Conservation (phyloP, 1,139 yeast genomes). For the Hyphopichia wangnamkhiaoensis region DNA sequence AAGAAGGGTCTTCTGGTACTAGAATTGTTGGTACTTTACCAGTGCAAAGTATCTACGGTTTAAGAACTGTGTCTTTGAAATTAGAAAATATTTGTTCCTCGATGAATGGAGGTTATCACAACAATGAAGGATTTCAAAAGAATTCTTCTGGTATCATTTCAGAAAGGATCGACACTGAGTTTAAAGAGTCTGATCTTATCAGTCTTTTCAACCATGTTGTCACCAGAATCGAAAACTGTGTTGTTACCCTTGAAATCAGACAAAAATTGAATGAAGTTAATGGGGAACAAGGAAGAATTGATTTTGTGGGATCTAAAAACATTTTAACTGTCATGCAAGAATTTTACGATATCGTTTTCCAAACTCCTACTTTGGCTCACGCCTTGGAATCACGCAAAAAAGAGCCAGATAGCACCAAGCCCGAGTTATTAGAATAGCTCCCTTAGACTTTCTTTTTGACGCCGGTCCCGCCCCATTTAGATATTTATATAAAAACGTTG, state of each 20-base stretch:
- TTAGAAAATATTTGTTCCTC: constrained; percentile 51
- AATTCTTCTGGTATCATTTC: constrained; percentile 27
- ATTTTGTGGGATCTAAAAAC: constrained; percentile 22
- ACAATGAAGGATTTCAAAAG: constrained; percentile 30
- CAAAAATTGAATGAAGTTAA: constrained; percentile 28
- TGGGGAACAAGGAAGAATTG: constrained; percentile 27
- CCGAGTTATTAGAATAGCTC: too few relatives aligned
- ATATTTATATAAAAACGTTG: too few relatives aligned
- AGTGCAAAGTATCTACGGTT: constrained; percentile 44
- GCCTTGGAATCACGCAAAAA: neutral
- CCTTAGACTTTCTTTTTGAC: too few relatives aligned
- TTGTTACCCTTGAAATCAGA: constrained; percentile 34
- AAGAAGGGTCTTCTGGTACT: constrained; percentile 18
- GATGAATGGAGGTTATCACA: constrained; percentile 28
- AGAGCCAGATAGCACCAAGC: too few relatives aligned
- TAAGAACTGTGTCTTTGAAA: constrained; percentile 50
- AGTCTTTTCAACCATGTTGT: constrained; percentile 62
- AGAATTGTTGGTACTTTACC: constrained; percentile 43
- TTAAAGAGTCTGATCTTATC: constrained; percentile 39
- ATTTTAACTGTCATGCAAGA: constrained; percentile 30
- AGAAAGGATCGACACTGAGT: constrained; percentile 22
- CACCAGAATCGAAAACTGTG: constrained; percentile 63
- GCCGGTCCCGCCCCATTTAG: too few relatives aligned
- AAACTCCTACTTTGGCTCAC: neutral
- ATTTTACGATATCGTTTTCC: constrained; percentile 14